Conservation (phyloP, 169 alveolate species). For the Cardiosporidium cionae region DNA sequence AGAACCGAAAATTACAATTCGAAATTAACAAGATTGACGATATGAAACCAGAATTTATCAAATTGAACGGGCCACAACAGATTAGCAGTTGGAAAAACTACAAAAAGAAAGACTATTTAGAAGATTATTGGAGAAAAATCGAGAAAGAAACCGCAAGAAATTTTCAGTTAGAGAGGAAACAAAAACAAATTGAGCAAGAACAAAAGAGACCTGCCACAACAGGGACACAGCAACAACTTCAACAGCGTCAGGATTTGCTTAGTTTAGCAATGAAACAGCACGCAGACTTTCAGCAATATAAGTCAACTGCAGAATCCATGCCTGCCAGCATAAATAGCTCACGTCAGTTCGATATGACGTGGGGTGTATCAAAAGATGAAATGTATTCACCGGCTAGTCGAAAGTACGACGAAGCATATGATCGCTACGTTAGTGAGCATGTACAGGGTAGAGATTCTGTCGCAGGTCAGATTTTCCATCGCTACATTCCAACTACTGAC, state of each 20-base stretch:
- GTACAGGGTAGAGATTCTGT: neutral
- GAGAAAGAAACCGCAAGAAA: neutral
- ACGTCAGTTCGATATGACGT: too few relatives aligned
- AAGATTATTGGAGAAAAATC: neutral
- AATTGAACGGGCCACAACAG: neutral
- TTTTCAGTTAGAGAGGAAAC: neutral
- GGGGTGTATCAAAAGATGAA: too few relatives aligned
- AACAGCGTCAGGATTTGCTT: neutral
- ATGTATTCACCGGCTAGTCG: neutral
- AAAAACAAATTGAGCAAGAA: neutral
- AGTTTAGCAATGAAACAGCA: neutral
- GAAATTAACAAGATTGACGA: too few relatives aligned
- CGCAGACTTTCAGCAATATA: neutral
- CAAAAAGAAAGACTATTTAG: neutral
- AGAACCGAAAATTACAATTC: too few relatives aligned
- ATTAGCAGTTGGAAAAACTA: neutral
- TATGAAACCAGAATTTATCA: neutral
- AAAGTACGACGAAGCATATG: neutral
- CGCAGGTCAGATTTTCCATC: neutral
- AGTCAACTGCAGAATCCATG: too few relatives aligned
- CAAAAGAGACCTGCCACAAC: neutral
- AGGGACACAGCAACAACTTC: neutral
- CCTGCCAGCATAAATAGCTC: too few relatives aligned
- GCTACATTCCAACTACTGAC: neutral
- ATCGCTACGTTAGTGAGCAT: neutral